These are phyloP conservation scores for Ettlia oleoabundans DNA, from an alignment of 139 green algal genomes.

Conservation along the genomic window DNA sequence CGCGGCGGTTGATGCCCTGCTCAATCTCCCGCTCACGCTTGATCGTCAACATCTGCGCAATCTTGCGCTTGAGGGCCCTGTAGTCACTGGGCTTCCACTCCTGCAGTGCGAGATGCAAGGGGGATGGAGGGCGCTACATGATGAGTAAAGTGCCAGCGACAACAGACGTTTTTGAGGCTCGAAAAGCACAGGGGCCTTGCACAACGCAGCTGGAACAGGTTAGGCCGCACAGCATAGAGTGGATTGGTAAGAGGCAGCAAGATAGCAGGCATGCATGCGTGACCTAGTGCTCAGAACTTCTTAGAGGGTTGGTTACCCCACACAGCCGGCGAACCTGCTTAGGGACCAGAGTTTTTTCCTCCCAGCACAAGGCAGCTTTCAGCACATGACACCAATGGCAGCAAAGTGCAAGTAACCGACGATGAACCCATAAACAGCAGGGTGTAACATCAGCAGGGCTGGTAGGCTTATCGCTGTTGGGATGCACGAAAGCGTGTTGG, in stretches of 20 bases:
- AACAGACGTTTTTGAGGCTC: neutral
- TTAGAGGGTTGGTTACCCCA: constrained; percentile 23
- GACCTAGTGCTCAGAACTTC: constrained; percentile 25
- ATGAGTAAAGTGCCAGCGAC: neutral
- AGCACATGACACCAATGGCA: neutral
- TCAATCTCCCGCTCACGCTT: constrained; percentile 53
- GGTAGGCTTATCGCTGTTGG: too few relatives aligned
- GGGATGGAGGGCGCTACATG: neutral
- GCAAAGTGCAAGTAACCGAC: too few relatives aligned
- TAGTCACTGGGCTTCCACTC: constrained; percentile 35
- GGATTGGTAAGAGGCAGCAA: too few relatives aligned
- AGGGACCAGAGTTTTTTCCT: neutral
- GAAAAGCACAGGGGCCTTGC: neutral
- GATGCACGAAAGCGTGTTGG: too few relatives aligned
- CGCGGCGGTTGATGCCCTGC: constrained; percentile 41
- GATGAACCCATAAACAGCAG: too few relatives aligned
- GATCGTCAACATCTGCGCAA: constrained; percentile 64
- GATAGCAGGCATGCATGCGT: neutral
- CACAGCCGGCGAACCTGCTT: neutral
- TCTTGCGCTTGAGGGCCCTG: constrained; percentile 25
- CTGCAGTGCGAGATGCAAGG: neutral
- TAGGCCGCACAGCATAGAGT: too few relatives aligned
- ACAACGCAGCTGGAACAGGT: too few relatives aligned
- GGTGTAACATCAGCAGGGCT: too few relatives aligned
- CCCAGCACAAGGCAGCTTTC: neutral